Evolutionary conservation across 1,284 basidiomycete species (phyloP), one percentile per base, ranked within the genome.

Genomic region (Taiwanofungus camphoratus): DNA sequence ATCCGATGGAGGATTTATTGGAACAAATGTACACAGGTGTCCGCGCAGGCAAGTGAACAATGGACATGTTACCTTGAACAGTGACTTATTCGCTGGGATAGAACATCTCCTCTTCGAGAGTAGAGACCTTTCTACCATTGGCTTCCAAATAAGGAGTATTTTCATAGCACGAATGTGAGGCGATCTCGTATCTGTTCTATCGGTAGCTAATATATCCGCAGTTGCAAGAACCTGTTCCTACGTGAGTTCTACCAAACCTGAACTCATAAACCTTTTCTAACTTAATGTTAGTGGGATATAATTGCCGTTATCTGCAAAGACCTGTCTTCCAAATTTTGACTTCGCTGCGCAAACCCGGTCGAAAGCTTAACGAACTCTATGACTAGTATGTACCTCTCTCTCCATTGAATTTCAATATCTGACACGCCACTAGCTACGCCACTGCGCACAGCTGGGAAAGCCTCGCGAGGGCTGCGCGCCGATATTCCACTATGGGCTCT

Each of bases 81-180:
- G 15, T 5, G n/a, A 13, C 7, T 5, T 11, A 37, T 35, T 20
- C 19, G 19, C 5, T 18, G 5, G 1, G 13, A 21, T 38, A 52
- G 60, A 57, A 2, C 53, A 65, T 51, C 50, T 70, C 0, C 44
- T 63, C 6, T 64, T 52, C 21, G 62, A 62, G 20, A 60, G 47
- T n/a, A 22, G 40, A 36, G 59, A 52, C 33, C 60, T 47, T 16
- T 44, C 21, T 42, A 43, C 5, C 31, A 54, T 39, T 27, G 46
- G 42, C 3, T 49, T 27, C 48, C 45, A 36, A 7, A 37, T 59
- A 23, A 62, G 64, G 2, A 54, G 57, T 23, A 50, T 68, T 1
- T 70, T 67, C 46, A 59, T 73, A 9, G 52, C 59, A 30, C 63
- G 71, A 29, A 53, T 73, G 71, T 74, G 53, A 54, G 70, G 61